phyloP scores from a whole-genome alignment of 768 basidiomycete genomes.

The Naganishia vishniacii region DNA sequence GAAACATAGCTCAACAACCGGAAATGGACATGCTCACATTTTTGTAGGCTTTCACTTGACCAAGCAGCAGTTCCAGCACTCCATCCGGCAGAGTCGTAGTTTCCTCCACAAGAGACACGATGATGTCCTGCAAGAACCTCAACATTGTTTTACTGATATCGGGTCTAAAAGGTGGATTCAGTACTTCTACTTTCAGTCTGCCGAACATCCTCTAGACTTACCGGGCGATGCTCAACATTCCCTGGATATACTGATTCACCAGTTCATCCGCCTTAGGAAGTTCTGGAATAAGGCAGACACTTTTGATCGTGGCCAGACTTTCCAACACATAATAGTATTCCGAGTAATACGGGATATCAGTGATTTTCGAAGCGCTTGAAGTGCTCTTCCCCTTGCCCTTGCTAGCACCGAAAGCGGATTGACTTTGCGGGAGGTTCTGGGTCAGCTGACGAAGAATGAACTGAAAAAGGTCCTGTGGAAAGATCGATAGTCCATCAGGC shows the following conservation, averaged over 20 bases:
- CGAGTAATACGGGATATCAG: constrained; percentile 76
- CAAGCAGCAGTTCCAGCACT: constrained; percentile 74
- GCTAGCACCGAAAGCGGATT: constrained; percentile 28
- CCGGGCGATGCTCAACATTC: constrained; percentile 72
- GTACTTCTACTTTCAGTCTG: background rate
- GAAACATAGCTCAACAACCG: background rate
- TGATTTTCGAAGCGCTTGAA: constrained; percentile 33
- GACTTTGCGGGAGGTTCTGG: constrained; percentile 60
- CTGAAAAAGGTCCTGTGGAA: constrained; percentile 77
- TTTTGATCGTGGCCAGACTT: constrained; percentile 87
- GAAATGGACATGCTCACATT: constrained; percentile 27
- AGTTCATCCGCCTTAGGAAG: constrained; percentile 75
- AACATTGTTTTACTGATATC: constrained; percentile 51
- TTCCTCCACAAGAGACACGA: constrained; percentile 85
- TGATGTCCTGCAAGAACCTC: constrained; percentile 65
- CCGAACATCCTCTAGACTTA: constrained; percentile 30
- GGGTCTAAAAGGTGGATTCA: constrained; percentile 23
- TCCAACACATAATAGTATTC: constrained; percentile 95
- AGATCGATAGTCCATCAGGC: background rate
- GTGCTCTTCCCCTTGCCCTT: constrained; percentile 31
- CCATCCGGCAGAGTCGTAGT: constrained; percentile 67
- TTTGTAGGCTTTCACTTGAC: constrained; percentile 58
- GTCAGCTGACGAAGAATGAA: constrained; percentile 88
- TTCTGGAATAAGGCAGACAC: constrained; percentile 87
- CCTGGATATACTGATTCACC: constrained; percentile 73